phyloP scores from a whole-genome alignment of 2,329 filamentous ascomycete species.

The Ophiostoma novo-ulmi region DNA sequence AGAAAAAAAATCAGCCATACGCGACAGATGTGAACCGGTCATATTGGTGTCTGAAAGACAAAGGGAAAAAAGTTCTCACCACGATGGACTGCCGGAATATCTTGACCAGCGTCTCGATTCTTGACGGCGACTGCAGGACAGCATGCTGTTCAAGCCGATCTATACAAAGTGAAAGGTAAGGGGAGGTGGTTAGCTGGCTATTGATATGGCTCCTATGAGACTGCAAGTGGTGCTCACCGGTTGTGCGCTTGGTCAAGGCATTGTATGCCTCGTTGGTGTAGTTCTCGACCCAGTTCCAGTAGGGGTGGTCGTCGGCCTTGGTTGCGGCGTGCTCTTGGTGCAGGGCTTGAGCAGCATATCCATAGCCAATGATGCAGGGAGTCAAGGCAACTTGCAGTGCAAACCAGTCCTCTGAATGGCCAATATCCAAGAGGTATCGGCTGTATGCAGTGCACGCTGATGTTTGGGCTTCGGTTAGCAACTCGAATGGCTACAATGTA shows the following conservation, averaged over 20 bases:
- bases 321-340: conserved; percentile 55
- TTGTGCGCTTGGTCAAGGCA: conserved; percentile 64
- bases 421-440: conserved; percentile 68
- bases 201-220: neutral
- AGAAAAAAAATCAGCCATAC: neutral
- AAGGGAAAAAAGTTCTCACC: conserved; percentile 43
- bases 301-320: conserved; percentile 60
- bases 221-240: conserved; percentile 43
- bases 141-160: conserved; percentile 62
- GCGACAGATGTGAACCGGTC: no score
- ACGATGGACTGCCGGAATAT: conserved; percentile 87
- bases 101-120: conserved; percentile 74
- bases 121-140: conserved; percentile 62
- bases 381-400: conserved; percentile 79
- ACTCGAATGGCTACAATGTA: no score
- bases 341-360: conserved; percentile 68
- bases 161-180: conserved; percentile 38
- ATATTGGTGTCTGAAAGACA: neutral
- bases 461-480: neutral
- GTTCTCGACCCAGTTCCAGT: conserved; percentile 88
- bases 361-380: conserved; percentile 87
- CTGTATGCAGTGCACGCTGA: conserved; percentile 42
- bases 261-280: conserved; percentile 78
- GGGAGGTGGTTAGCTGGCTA: neutral
- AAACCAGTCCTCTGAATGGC: conserved; percentile 81